A percentile compares a stretch with the other conserved stretches of the same genome.
Evolutionary conservation across 164 flowering plant genomes (phyloP).

Genomic region (Dillenia turbinata): DNA sequence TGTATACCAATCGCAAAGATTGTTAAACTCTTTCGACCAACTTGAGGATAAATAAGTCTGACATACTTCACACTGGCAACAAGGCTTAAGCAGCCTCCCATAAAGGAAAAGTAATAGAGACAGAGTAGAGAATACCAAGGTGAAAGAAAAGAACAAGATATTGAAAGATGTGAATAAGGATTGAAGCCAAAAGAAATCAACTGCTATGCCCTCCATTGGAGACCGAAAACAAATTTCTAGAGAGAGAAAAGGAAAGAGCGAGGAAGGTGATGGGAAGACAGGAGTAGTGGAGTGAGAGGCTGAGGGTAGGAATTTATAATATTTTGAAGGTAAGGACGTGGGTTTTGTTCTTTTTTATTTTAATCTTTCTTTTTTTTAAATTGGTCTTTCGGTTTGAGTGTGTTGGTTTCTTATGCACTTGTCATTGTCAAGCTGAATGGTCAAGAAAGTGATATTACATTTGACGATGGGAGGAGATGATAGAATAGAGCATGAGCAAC

Average conservation of each 20-base stretch:
- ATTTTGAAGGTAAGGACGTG: neutral
- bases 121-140: constrained; percentile 20
- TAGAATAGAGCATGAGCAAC: constrained; percentile 6
- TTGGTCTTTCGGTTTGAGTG: too few relatives aligned
- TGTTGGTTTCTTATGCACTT: too few relatives aligned
- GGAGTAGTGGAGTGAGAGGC: neutral
- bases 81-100: constrained; percentile 17
- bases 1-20: constrained; percentile 68
- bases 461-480: neutral
- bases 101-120: constrained; percentile 22
- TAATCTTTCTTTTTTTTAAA: neutral
- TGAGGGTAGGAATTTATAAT: neutral
- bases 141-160: constrained; percentile 33
- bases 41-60: constrained; percentile 25
- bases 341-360: neutral
- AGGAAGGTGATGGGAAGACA: neutral
- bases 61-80: constrained; percentile 58
- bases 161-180: constrained; percentile 10
- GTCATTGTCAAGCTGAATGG: too few relatives aligned
- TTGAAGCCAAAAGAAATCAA: neutral
- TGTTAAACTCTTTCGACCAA: constrained; percentile 45
- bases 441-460: too few relatives aligned
- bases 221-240: neutral
- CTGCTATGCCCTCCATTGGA: constrained; percentile 5
- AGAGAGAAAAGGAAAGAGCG: neutral